Conservation (phyloP, 805 yeast species). For the Cyberlindnera bimundalis region DNA sequence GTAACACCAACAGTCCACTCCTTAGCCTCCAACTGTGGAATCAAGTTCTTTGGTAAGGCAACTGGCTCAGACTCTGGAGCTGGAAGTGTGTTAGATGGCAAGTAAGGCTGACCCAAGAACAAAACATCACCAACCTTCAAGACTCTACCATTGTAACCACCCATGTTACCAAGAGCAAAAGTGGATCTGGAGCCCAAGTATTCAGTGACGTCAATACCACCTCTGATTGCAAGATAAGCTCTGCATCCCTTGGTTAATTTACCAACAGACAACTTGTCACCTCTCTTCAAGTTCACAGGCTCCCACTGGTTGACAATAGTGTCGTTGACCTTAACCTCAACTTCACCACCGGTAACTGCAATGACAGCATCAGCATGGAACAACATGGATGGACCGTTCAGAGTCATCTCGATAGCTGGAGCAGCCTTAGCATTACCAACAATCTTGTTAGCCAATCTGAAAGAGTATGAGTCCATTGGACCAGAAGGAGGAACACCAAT, state of each 20-base stretch:
- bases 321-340: conserved; percentile 64
- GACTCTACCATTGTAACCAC: conserved; percentile 93
- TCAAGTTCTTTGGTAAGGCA: conserved; percentile 48
- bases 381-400: conserved; percentile 78
- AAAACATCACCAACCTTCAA: conserved; percentile 90
- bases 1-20: conserved; percentile 89
- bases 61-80: conserved; percentile 65
- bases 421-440: conserved; percentile 83
- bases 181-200: conserved; percentile 96
- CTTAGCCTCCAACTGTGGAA: conserved; percentile 29
- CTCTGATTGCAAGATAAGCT: conserved; percentile 83
- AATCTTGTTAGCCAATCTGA: conserved; percentile 82
- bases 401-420: conserved; percentile 88
- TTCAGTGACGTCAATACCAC: conserved; percentile 92
- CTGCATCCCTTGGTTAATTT: conserved; percentile 82
- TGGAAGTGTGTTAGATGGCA: conserved; percentile 66
- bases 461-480: conserved; percentile 93
- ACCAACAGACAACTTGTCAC: conserved; percentile 78
- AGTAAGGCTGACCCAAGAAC: conserved; percentile 75
- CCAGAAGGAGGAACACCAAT: conserved; percentile 97
- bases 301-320: conserved; percentile 56
- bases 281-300: conserved; percentile 68
- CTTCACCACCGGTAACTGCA: conserved; percentile 85
- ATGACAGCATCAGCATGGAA: conserved; percentile 80
- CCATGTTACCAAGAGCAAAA: conserved; percentile 87